Percentiles rank a stretch among this genome's conserved stretches.
Conservation (phyloP, 2,329 filamentous ascomycete species). For the Taxawa tesnikishii region DNA sequence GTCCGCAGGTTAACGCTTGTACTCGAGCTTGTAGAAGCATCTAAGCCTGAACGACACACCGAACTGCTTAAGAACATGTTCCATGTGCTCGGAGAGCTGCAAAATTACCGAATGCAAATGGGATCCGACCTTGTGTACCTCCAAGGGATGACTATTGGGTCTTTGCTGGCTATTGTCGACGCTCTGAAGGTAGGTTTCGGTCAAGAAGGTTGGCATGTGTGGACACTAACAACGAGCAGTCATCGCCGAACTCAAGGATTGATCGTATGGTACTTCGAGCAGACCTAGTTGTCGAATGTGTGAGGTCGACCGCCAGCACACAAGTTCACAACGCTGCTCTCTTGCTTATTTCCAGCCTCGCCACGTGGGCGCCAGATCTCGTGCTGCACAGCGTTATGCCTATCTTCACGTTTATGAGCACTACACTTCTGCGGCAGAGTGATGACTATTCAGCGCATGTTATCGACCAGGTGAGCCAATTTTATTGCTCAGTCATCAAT, state of each 20-base stretch:
- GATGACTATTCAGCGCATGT: constrained; percentile 97
- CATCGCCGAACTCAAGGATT: constrained; percentile 33
- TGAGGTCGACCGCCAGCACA: constrained; percentile 80
- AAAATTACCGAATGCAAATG: constrained; percentile 68
- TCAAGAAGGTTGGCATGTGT: background rate
- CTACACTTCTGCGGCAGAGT: constrained; percentile 77
- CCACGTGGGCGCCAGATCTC: constrained; percentile 76
- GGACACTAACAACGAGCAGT: background rate
- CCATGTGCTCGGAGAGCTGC: constrained; percentile 71
- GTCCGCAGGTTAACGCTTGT: constrained; percentile 75
- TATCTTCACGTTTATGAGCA: constrained; percentile 96
- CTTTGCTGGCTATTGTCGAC: constrained; percentile 73
- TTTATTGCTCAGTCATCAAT: too few relatives aligned
- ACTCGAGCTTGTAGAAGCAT: constrained; percentile 75
- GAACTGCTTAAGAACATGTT: constrained; percentile 72
- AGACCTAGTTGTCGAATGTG: constrained; percentile 85
- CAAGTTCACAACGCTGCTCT: constrained; percentile 90
- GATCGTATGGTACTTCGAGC: constrained; percentile 72
- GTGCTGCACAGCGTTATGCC: constrained; percentile 98
- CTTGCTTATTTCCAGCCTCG: constrained; percentile 74
- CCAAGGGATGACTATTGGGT: constrained; percentile 71
- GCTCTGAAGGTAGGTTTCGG: constrained; percentile 46
- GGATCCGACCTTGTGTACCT: constrained; percentile 84
- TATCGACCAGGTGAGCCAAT: too few relatives aligned
- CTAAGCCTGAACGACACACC: constrained; percentile 61